Percentiles rank a stretch among this genome's conserved stretches.
Evolutionary conservation across 1,284 basidiomycete species (phyloP).

Genomic region (Puccinia triticina): DNA sequence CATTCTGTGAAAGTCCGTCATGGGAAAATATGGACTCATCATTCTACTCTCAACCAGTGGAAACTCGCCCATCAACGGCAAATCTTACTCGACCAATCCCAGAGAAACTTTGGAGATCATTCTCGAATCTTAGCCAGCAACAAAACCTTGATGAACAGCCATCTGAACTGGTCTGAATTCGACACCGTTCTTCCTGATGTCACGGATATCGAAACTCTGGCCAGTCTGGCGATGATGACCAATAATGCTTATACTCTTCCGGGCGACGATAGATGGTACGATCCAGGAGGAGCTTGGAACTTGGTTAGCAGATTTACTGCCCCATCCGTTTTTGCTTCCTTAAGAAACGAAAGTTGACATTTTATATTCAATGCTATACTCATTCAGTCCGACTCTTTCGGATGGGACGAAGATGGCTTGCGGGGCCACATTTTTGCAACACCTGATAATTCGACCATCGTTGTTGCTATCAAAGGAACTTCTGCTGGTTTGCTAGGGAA

Average conservation of each 20-base stretch:
- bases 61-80: slow-evolving; percentile 29
- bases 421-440: slow-evolving; percentile 75
- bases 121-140: not conserved
- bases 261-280: slow-evolving; percentile 72
- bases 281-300: slow-evolving; percentile 70
- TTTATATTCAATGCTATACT: slow-evolving; percentile 1
- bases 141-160: not conserved
- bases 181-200: slow-evolving; percentile 65
- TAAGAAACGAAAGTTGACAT: slow-evolving; percentile 56
- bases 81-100: slow-evolving; percentile 23
- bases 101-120: slow-evolving; percentile 6
- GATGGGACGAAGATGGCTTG: slow-evolving; percentile 88
- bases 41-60: slow-evolving; percentile 52
- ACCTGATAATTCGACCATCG: slow-evolving; percentile 76
- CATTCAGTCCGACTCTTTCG: slow-evolving; percentile 75
- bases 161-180: slow-evolving; percentile 31
- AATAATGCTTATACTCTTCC: slow-evolving; percentile 75
- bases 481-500: slow-evolving; percentile 74
- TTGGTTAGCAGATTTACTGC: slow-evolving; percentile 63
- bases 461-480: slow-evolving; percentile 92
- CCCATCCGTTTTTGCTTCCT: slow-evolving; percentile 51
- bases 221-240: slow-evolving; percentile 88
- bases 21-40: slow-evolving; percentile 51
- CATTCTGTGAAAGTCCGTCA: slow-evolving; percentile 32
- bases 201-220: slow-evolving; percentile 73